Conservation (phyloP, 2,329 filamentous ascomycete genomes). For the Diaporthe sp. region DNA sequence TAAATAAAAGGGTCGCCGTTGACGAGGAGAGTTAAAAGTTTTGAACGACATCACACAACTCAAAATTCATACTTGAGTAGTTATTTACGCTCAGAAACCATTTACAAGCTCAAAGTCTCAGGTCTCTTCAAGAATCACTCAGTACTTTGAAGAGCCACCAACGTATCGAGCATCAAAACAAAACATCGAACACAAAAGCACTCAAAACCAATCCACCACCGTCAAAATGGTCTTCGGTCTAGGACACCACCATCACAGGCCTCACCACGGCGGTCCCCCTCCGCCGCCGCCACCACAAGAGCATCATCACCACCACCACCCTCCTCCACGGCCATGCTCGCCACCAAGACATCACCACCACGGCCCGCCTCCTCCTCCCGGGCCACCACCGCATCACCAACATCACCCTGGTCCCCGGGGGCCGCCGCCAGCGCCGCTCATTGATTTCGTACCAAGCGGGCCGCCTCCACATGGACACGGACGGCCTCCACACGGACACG, state of each 20-base stretch:
- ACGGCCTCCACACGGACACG: background rate
- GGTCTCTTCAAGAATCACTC: background rate
- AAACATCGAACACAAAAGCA: background rate
- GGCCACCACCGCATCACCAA: slow-evolving; percentile 7
- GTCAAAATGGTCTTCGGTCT: slow-evolving; percentile 27
- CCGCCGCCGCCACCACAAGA: background rate
- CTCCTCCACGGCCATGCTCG: background rate
- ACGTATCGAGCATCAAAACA: background rate
- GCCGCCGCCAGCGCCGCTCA: background rate
- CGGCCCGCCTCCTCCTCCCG: background rate
- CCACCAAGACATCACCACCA: slow-evolving; percentile 15
- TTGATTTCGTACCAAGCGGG: background rate
- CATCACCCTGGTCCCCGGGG: background rate
- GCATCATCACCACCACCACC: background rate
- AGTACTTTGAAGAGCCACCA: background rate
- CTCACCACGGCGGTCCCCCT: slow-evolving; percentile 1
- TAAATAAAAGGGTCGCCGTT: background rate
- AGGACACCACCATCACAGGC: slow-evolving; percentile 19
- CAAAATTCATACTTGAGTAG: background rate
- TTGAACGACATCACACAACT: background rate
- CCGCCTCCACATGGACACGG: background rate
- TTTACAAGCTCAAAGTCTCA: background rate
- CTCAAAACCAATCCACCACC: background rate
- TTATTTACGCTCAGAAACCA: background rate
- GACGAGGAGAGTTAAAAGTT: background rate